Base-by-base conservation (phyloP, 2,329 filamentous ascomycete genomes). In the Aureobasidium sp. region DNA sequence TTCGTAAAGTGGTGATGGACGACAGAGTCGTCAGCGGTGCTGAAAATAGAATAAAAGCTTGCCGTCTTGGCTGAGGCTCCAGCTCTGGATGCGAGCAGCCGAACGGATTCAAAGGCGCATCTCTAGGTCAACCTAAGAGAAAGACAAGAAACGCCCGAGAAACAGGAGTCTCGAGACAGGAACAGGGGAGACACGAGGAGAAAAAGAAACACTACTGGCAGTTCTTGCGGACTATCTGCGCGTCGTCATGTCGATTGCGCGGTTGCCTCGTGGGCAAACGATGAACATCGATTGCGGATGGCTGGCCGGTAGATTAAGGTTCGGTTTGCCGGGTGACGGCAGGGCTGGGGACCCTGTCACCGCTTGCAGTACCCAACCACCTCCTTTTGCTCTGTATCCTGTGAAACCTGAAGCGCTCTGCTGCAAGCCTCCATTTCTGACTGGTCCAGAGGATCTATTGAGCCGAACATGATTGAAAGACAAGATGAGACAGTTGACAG, bases 221-320 rank as follows among this genome's bases (percentile, higher is more conserved):
- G 59, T 53, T 61, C 32, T 44, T 52, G 46, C 5, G 17, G n/a
- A 52, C 59, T 51, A 53, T 43, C 36, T 39, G 26, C 20, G n/a
- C 57, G 57, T 51, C 47, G 60, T 62, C 60, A 56, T 62, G 32
- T 29, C 52, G 60, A 55, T 53, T 62, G 59, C 50, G 59, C 59
- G 59, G 48, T 62, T 55, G 29, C 59, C 34, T 55, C 46, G 48
- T 55, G 34, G 50, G 50, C 51, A 13, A 56, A 62, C 59, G 59
- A 62, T 27, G 59, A 46, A 55, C 39, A 56, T 46, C 48, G 59
- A 53, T 55, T 46, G 39, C n/a, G 50, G 37, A 34, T 43, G 59
- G 39, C 50, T 39, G 50, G 46, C 48, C 50, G 60, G 41, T 53
- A 56, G 43, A 56, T 20, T 62, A 44, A 50, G 37, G 41, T 56